Evolutionary conservation across 192 early-diverging fungal species (phyloP), one percentile per base, ranked within the genome.

Genomic region (Coemansia sp.): DNA sequence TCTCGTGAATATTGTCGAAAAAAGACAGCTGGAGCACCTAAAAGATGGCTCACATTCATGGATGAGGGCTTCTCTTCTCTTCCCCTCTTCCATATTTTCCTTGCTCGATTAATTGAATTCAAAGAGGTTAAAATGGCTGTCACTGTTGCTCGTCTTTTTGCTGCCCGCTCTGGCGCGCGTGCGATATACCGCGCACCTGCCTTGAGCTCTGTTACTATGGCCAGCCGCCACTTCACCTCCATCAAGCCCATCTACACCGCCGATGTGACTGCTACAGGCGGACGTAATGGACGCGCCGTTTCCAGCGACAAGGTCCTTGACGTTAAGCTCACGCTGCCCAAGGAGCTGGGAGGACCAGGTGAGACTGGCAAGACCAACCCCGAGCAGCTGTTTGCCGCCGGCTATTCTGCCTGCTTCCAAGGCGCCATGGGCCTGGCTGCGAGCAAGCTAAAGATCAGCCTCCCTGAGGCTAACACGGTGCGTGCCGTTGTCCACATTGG

Each of bases 191-290:
- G 37, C 34, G 48, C 39, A 5, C 47, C 67, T 16, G 36, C 52
- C 18, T 11, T 55, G 2, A 55, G 66, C 41, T 38, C 60, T 25
- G 21, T 56, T 7, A 60, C 53, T 21, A 4, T 4, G 31, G 36
- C 74, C 42, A 59, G 64, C 31, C 73, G 73, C 16, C 70, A 70
- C 60, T 70, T 73, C 39, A 72, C 72, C 34, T 64, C 73, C 41
- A 84, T 86, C 67, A 72, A 78, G 73, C 85, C 85, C 52, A 78
- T 85, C 56, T 86, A 86, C 66, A 86, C 85, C 1, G 84, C 85
- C 35, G 85, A 86, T 62, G 75, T 67, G 23, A 82, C 75, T 20
- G 63, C 84, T 9, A 82, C 79, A 39, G 85, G 85, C 23, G 85
- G 82, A 11, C 84, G 85, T 63, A 84, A 86, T 53, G 85, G 85